phyloP scores from a whole-genome alignment of 2,329 filamentous ascomycete species.

The Arthrobotrys pseudoclavata region DNA sequence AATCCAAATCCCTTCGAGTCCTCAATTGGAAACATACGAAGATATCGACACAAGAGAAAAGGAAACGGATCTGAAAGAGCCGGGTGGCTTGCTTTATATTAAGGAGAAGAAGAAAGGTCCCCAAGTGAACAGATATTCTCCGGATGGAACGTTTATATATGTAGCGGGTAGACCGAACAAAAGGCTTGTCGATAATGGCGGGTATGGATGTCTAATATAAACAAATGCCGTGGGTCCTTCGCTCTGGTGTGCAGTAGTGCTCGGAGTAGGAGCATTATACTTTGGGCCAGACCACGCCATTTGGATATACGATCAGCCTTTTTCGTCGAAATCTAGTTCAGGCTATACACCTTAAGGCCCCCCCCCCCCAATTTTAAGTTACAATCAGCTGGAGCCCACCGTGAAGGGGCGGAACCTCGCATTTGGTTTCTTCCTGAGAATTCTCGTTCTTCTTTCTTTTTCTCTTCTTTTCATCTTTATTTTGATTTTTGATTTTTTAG shows the following conservation, averaged over 20 bases:
- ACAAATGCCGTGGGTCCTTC: constrained; percentile 11
- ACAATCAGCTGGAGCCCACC: constrained; percentile 32
- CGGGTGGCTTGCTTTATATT: constrained; percentile 16
- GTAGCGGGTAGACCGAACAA: constrained; percentile 13
- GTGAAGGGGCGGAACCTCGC: constrained; percentile 30
- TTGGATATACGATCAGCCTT: constrained; percentile 26
- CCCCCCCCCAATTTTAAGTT: constrained; percentile 38
- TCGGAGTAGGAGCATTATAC: constrained; percentile 18
- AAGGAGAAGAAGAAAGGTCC: constrained; percentile 6
- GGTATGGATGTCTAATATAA: constrained; percentile 25
- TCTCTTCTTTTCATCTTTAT: constrained; percentile 1
- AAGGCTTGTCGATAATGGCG: constrained; percentile 10
- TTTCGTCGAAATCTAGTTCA: constrained; percentile 28
- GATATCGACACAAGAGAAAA: constrained; percentile 5
- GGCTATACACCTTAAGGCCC: constrained; percentile 2
- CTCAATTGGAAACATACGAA: constrained; percentile 3
- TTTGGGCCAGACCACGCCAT: constrained; percentile 36
- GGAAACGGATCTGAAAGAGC: background rate
- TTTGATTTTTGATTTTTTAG: constrained; percentile 1
- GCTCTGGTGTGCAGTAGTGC: constrained; percentile 7
- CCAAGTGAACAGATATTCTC: constrained; percentile 26
- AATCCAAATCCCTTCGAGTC: background rate
- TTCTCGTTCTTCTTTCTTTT: constrained; percentile 22
- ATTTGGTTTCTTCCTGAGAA: constrained; percentile 8
- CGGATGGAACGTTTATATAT: constrained; percentile 4